These are phyloP conservation scores for Crucibulum laeve DNA, from an alignment of 768 basidiomycete species.

Conservation along the genomic window DNA sequence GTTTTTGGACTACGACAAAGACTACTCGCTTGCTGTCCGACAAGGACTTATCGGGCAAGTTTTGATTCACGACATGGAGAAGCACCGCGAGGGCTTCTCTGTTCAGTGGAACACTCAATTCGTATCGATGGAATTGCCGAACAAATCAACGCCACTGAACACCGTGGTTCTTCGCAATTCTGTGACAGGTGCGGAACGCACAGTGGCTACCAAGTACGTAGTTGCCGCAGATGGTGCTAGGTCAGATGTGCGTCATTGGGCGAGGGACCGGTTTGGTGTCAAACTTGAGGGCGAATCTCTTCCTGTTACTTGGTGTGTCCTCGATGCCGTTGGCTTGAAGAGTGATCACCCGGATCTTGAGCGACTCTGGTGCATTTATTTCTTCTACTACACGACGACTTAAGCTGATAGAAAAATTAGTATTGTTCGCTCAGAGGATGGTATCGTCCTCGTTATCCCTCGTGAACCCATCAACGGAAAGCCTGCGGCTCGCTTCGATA, in stretches of 20 bases:
- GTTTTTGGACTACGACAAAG: too few relatives aligned
- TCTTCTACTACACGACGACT: not conserved
- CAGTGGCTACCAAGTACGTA: not conserved
- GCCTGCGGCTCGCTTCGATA: not conserved
- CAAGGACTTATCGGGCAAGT: too few relatives aligned
- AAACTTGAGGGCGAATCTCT: not conserved
- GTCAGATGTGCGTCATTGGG: too few relatives aligned
- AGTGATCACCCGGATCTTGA: not conserved
- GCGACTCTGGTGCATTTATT: not conserved
- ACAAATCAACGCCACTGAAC: too few relatives aligned
- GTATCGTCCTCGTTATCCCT: not conserved
- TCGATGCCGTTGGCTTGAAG: not conserved
- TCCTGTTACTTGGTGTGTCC: not conserved
- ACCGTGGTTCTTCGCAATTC: not conserved
- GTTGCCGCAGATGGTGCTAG: not conserved
- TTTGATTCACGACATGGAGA: too few relatives aligned
- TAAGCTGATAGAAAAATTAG: not conserved
- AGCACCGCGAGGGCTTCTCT: too few relatives aligned
- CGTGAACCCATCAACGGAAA: too few relatives aligned
- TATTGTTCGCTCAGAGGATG: not conserved
- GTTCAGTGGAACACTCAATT: too few relatives aligned
- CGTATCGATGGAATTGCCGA: too few relatives aligned
- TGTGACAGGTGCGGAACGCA: not conserved
- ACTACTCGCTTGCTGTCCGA: too few relatives aligned
- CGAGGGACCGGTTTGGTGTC: too few relatives aligned